Percentiles rank a stretch among this genome's conserved stretches.
These are phyloP conservation scores for Berkeleyomyces rouxiae DNA, from an alignment of 2,329 filamentous ascomycete genomes.

Conservation along the genomic window DNA sequence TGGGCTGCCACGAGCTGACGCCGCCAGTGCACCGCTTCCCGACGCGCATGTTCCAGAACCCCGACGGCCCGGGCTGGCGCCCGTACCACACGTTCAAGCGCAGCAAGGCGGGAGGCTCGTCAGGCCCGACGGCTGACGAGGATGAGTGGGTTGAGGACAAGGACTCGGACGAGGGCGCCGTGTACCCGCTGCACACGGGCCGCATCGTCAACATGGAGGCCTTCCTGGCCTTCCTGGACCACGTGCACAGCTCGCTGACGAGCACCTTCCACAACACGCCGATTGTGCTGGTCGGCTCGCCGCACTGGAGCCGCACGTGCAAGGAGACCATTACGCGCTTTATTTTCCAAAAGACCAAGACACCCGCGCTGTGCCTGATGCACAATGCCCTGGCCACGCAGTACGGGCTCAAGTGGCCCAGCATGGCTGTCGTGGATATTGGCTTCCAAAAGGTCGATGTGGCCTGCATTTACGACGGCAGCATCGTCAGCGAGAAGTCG, in stretches of 20 bases:
- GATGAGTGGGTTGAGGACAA: slow-evolving; percentile 74
- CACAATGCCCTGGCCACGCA: slow-evolving; percentile 76
- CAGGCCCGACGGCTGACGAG: slow-evolving; percentile 32
- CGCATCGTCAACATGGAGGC: slow-evolving; percentile 80
- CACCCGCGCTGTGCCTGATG: slow-evolving; percentile 77
- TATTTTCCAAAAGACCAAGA: slow-evolving; percentile 94
- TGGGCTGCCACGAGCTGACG: slow-evolving; percentile 79
- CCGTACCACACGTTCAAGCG: slow-evolving; percentile 63
- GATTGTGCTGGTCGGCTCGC: slow-evolving; percentile 76
- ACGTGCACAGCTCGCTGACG: slow-evolving; percentile 78
- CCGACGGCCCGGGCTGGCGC: slow-evolving; percentile 55
- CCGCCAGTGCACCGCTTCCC: slow-evolving; percentile 73
- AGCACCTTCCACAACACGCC: slow-evolving; percentile 93
- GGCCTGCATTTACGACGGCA: slow-evolving; percentile 72
- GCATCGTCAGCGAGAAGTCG: slow-evolving; percentile 50
- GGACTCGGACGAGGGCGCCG: slow-evolving; percentile 71
- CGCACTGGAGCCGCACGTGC: slow-evolving; percentile 77
- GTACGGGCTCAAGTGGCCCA: slow-evolving; percentile 61
- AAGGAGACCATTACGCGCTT: slow-evolving; percentile 81
- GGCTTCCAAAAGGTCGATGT: slow-evolving; percentile 86
- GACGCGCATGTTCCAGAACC: slow-evolving; percentile 87
- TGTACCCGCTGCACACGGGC: slow-evolving; percentile 71
- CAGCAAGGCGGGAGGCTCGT: slow-evolving; percentile 27
- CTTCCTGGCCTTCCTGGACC: slow-evolving; percentile 82
- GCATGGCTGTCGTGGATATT: slow-evolving; percentile 77